A percentile compares a stretch with the other conserved stretches of the same genome.
Evolutionary conservation across 257 asterid genomes (phyloP).

Genomic region (Misopates orontium): DNA sequence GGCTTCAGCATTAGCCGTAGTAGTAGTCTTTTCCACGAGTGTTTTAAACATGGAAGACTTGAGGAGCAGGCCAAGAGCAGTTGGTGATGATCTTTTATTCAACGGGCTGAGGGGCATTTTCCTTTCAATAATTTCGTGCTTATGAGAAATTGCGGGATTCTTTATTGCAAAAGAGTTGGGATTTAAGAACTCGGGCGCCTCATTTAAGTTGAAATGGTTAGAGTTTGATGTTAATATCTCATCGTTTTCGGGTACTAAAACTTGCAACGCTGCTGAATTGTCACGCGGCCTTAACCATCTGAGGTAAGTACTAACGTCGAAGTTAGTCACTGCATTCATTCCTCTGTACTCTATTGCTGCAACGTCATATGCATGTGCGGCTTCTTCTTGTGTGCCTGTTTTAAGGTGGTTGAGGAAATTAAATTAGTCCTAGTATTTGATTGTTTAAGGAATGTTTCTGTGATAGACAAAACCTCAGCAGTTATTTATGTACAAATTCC

Average conservation of each 20-base stretch:
- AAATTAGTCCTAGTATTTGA: no score
- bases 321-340: conserved; percentile 51
- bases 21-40: conserved; percentile 61
- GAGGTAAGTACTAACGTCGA: conserved; percentile 44
- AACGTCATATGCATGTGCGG: conserved; percentile 55
- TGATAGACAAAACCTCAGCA: no score
- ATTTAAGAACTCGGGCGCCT: conserved; percentile 30
- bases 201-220: conserved; percentile 26
- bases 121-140: conserved; percentile 59
- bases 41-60: conserved; percentile 56
- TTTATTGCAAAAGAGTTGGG: conserved; percentile 34
- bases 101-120: conserved; percentile 58
- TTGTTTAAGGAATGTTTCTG: no score
- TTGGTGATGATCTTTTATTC: conserved; percentile 47
- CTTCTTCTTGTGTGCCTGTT: conserved; percentile 64
- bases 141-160: conserved; percentile 23
- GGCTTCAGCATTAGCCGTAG: background rate
- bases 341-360: conserved; percentile 58
- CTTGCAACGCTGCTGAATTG: conserved; percentile 30
- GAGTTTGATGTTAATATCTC: conserved; percentile 18
- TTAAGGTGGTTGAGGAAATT: conserved; percentile 15
- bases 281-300: conserved; percentile 47
- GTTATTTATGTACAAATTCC: no score
- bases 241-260: conserved; percentile 21
- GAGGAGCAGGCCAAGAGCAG: conserved; percentile 59